Conservation (phyloP, 2,329 filamentous ascomycete genomes). For the Curvularia lunata region DNA sequence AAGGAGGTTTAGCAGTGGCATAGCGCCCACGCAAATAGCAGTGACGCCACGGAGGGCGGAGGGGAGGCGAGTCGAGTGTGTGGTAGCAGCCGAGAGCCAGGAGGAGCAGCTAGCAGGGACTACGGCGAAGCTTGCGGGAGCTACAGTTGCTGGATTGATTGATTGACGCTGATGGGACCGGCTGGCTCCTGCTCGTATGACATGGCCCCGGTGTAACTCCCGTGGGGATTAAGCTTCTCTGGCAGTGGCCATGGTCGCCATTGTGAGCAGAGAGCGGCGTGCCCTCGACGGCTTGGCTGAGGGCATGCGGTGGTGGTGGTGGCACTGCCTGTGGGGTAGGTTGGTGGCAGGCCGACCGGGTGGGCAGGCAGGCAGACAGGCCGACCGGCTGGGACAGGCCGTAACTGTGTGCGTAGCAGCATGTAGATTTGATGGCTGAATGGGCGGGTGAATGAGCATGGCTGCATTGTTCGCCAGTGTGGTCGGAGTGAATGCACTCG, state of each 20-base stretch:
- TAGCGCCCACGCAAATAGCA: conserved; percentile 46
- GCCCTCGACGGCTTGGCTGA: not conserved
- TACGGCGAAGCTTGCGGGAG: conserved; percentile 46
- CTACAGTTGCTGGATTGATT: conserved; percentile 42
- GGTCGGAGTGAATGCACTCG: too few species aligned
- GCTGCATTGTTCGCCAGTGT: too few species aligned
- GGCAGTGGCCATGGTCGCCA: conserved; percentile 33
- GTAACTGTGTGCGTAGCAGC: too few species aligned
- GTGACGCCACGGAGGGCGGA: conserved; percentile 42
- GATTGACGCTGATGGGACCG: conserved; percentile 42
- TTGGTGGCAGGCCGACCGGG: not conserved
- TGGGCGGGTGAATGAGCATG: too few species aligned
- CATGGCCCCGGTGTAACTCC: conserved; percentile 50
- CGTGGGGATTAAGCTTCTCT: conserved; percentile 42
- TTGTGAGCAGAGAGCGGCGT: conserved; percentile 20
- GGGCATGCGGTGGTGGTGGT: not conserved
- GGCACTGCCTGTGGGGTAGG: not conserved
- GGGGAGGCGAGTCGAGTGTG: conserved; percentile 9
- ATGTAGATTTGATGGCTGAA: too few species aligned
- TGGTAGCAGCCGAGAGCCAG: conserved; percentile 43
- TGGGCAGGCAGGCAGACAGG: not conserved
- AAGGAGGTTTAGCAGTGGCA: conserved; percentile 33
- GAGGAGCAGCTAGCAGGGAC: conserved; percentile 44
- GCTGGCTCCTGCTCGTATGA: conserved; percentile 48
- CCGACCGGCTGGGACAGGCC: not conserved